Conservation (phyloP, 352 stramenopile genomes). For the Blastocystis sp. region DNA sequence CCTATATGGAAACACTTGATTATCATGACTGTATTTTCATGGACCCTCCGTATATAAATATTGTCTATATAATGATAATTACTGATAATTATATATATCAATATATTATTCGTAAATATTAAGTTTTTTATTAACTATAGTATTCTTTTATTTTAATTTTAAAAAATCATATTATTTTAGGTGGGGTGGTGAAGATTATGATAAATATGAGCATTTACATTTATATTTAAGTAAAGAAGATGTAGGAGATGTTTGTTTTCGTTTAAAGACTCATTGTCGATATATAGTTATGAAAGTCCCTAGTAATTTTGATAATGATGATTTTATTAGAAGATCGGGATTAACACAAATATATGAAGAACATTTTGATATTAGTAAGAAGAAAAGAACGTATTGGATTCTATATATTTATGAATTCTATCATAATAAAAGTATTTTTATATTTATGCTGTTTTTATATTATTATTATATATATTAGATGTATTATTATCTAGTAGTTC, state of each 20-base stretch:
- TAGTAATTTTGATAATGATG: constrained; percentile 13
- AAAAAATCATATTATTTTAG: no score
- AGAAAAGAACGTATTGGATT: constrained; percentile 27
- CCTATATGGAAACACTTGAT: constrained; percentile 9
- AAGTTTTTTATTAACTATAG: no score
- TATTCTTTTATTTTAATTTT: no score
- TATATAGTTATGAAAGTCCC: constrained; percentile 23
- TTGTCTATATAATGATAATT: neutral
- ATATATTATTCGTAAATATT: no score
- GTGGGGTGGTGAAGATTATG: constrained; percentile 28
- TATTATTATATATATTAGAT: no score
- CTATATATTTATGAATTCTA: constrained; percentile 26
- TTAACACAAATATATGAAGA: neutral
- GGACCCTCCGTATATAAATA: constrained; percentile 5
- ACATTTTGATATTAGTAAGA: constrained; percentile 5
- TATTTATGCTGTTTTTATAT: no score
- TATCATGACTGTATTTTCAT: constrained; percentile 36
- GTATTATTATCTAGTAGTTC: no score
- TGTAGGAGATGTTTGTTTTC: neutral
- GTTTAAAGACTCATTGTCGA: constrained; percentile 1
- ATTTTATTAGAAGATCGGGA: neutral
- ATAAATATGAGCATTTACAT: neutral
- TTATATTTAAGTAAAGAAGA: constrained; percentile 13
- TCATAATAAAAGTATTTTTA: neutral
- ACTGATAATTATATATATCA: no score